Base-by-base conservation (phyloP, 208 protist species). In the Phytomonas sp. region DNA sequence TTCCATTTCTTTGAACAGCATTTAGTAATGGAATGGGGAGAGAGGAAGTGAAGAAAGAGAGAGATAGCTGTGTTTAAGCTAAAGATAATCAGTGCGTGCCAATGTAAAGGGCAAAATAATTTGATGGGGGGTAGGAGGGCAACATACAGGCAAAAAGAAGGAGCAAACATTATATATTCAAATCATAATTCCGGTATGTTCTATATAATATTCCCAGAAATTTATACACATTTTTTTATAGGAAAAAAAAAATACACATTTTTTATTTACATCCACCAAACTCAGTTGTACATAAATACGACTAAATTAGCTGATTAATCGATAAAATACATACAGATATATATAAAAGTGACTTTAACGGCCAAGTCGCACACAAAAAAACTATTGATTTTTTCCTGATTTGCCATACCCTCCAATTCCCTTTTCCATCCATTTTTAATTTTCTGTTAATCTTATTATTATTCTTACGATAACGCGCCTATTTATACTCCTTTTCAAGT, bases 401-500 rank as follows among this genome's bases (percentile, higher is more conserved):
- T 30, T 10, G n/a, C 3, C 11, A 8, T 8, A 37, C 34, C 34
- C 34, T 8, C 34, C 34, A 37, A 37, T 37, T 37, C 10, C 3
- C 16, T 66, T 31, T 49, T 71, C 66, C 2, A 36, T 6, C 5
- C 26, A 2, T 6, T 23, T 59, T 66, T 37, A 66, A 29, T 45
- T 71, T 37, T 37, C 8, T 37, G 5, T 8, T 37, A 37, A 3
- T 37, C 34, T 26, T 59, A 5, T 62, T 71, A 65, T 42, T 59
- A 65, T 19, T 23, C 5, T 29, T 33, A 8, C 32, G 30, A 7
- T 56, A 62, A 26, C 66, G 67, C 32, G 16, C 16, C 45, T 49
- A 37, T 60, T 81, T 37, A 32, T 36, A 33, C 36, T 77, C 70
- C 60, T 88, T 69, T 72, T 89, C 83, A 34, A 64, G 49, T 67